Evolutionary conservation across 1,284 basidiomycete genomes (phyloP), one percentile per base, ranked within the genome.

Genomic region (Cryptococcus sp.): DNA sequence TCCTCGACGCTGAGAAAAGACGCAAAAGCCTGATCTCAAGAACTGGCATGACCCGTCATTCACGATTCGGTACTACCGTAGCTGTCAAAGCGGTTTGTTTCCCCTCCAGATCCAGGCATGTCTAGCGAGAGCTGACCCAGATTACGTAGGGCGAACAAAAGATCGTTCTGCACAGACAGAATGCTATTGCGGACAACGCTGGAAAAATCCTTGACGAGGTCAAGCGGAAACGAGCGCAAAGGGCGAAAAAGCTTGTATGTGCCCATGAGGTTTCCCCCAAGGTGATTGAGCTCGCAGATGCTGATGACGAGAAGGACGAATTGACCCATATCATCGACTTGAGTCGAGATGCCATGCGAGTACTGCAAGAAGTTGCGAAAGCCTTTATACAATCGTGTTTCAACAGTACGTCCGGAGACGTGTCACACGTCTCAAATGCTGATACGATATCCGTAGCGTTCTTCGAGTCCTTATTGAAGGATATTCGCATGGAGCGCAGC

Each of bases 61-160:
- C 91, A 23, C 86, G 93, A 41, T 97, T 97, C 76, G 93, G 93
- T 0, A 96, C 93, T 0, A 95, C 93, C 2, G 87, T 96, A 62
- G 80, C 88, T 15, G 87, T 96, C 51, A 84, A 83, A 62, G 87
- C 68, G 86, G 89, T 76, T 45, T 60, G 72, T 63, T 22, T 3
- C 20, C 8, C 10, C 23, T 3, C 6, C 16, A 31, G 10, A 19
- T 10, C 49, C 35, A 10, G 13, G 42, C 16, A 27, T 51, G 6
- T 8, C 19, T 20, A 39, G n/a, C 17, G 27, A 10, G 23, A n/a
- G 10, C 41, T 20, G n/a, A 20, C 20, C n/a, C n/a, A 2, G 48
- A 67, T 42, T 22, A 20, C 50, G 27, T 54, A 79, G 73, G 73
- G 78, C 19, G 75, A 79, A 22, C 74, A 80, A 56, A 75, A 78